Base-by-base conservation (phyloP, 495 filamentous ascomycete species). In the Penicillium chermesinum region DNA sequence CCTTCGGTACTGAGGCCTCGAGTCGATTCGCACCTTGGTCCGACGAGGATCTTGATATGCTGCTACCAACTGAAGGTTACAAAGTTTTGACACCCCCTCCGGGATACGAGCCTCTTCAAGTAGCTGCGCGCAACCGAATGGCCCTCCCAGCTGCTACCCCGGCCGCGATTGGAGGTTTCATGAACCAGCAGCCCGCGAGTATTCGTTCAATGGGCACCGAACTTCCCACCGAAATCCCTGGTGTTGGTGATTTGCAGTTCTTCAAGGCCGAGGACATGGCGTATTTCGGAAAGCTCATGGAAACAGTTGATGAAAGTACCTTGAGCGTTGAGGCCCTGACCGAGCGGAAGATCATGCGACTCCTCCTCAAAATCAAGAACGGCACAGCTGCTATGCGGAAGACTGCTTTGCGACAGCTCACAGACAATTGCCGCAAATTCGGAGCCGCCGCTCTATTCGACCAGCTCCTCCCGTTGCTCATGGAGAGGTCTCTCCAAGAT, bases 251-350 rank as follows among this genome's bases (percentile, higher is more conserved):
- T 62, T 73, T 99, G 34, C 91, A 96, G 52, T 99, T 97, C 67
- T 97, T 97, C 79, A 99, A 99, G 70, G 81, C 89, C 8, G 93
- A 96, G 69, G 94, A 99, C 73, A 97, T 96, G 94, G 82, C 86
- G 21, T 99, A 99, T 71, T 99, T 99, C 57, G 91, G 93, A 44
- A 99, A 97, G 74, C 77, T 99, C 16, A 89, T 94, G 37, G 94
- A 97, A 62, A 89, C 87, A 13, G 83, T 83, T n/a, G 89, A 99
- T 59, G 94, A 99, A 63, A 90, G 89, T 54, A 75, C 82, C 30
- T 83, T 99, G 73, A 87, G 80, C 34, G 89, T 97, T 10, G 94
- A 99, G 19, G 93, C 97, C 61, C 71, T 99, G 49, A 97, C 96
- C 64, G 91, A 99, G 70, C 78, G 94, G 37, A 99, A 99, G 70